Evolutionary conservation across 2,329 filamentous ascomycete genomes (phyloP), one percentile per base, ranked within the genome.

Genomic region (Coniella lustricola): DNA sequence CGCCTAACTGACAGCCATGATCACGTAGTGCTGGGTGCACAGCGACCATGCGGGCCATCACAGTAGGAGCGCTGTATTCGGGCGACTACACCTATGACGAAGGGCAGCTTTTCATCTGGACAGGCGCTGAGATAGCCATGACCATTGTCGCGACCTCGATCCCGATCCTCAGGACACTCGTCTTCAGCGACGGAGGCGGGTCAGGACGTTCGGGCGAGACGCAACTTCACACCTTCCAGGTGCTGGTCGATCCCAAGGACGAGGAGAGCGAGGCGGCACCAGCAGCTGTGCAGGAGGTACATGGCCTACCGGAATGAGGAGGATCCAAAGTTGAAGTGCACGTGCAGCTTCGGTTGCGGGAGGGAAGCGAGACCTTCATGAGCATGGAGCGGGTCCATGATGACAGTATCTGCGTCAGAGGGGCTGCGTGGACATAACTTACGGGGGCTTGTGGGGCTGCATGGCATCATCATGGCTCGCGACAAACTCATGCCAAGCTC

Each of bases 61-160:
- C 44, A 4, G 48, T 49, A 7, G 33, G 42, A 4, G 44, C 44
- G 17, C 41, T 49, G 18, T 33, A 35, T 7, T 40, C 46, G 22
- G 32, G n/a, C 12, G 50, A 52, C 20, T 52, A 49, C 25, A 49
- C 37, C n/a, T 52, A 46, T 38, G 46, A 52, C 12, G 39, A 46
- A 16, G 42, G 50, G 18, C 46, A 46, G 32, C 46, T 58, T 7
- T 49, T 48, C 14, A 54, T 57, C 34, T 50, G 51, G 36, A 54
- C 52, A 9, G 53, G 49, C 25, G 62, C 62, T 33, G 62, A 64
- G 41, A 51, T 56, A 1, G 54, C 60, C 16, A 50, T 57, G 16
- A 59, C 60, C 7, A 62, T 63, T 43, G 62, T 62, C 41, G 62
- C 62, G 1, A 53, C 62, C n/a, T 62, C 58, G 0, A 61, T 63